phyloP scores from a whole-genome alignment of 345 rosid genomes.

The Gossypium bickii region DNA sequence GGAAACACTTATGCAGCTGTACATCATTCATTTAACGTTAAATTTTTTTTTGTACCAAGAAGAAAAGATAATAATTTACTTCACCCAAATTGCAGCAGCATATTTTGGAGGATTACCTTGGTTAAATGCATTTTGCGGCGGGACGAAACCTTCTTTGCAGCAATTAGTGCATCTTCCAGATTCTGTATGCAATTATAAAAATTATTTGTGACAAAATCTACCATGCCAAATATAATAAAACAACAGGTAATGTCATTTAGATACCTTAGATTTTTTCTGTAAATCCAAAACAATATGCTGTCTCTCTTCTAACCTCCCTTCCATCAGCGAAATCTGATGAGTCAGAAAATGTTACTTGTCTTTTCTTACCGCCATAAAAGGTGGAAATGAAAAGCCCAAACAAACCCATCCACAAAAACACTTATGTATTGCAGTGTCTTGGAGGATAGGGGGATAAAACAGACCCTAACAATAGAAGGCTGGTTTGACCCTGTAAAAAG shows the following conservation, averaged over 20 bases:
- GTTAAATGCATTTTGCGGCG: slow-evolving; percentile 54
- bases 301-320: slow-evolving; percentile 47
- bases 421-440: background rate
- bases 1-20: slow-evolving; percentile 65
- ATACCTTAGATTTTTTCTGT: slow-evolving; percentile 65
- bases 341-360: slow-evolving; percentile 16
- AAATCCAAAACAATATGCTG: slow-evolving; percentile 43
- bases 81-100: slow-evolving; percentile 11
- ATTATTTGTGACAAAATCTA: slow-evolving; percentile 18
- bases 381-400: background rate
- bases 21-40: slow-evolving; percentile 7
- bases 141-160: slow-evolving; percentile 60
- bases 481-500: background rate
- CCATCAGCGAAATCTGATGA: slow-evolving; percentile 49
- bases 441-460: background rate
- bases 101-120: slow-evolving; percentile 42
- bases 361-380: background rate
- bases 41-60: background rate
- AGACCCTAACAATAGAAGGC: background rate
- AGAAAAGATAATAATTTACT: slow-evolving; percentile 6
- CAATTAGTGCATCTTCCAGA: slow-evolving; percentile 61
- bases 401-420: background rate
- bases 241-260: background rate
- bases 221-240: slow-evolving; percentile 14
- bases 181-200: slow-evolving; percentile 45